Evolutionary conservation across 371 early-diverging fungal species (phyloP), one percentile per base, ranked within the genome.

Genomic region (Lichtheimia corymbifera): DNA sequence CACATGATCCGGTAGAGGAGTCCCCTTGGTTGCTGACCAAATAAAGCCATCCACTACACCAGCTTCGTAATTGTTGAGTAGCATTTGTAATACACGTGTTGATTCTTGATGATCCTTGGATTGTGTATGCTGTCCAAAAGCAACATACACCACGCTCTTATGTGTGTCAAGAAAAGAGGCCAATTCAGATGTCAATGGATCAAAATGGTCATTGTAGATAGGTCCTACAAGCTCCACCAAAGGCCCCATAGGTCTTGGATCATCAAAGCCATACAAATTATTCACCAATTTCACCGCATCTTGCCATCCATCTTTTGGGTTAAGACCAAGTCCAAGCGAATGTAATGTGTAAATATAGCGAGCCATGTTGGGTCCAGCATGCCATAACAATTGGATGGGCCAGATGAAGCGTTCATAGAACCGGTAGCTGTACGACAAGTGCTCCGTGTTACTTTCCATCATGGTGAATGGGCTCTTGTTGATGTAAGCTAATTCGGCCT

Each of bases 141-240:
- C 75, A 3, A 74, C 45, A 47, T 74, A 80, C 3, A 51, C 64
- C 9, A 77, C 66, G 4, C 56, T 62, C 9, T 17, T 4, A 40
- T 68, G 68, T 3, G n/a, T n/a, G 20, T 66, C 56, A 5, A 73
- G 44, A 49, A 70, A 79, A 1, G 22, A 9, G 13, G 51, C 25
- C 0, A 74, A 45, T 5, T 58, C 58, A 0, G 17, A 28, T 4
- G 62, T 63, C 14, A 79, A 47, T 1, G 65, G 57, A 14, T 63
- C 42, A 28, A 67, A 70, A 0, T 49, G 27, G 17, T 63, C 50
- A 2, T 65, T 63, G 3, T 74, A 12, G 0, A 77, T 66, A 0
- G 78, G 72, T 4, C 81, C 81, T 0, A 80, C 57, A 2, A 66
- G n/a, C 41, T 72, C 67, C 2, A 71, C 59, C 4, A 75, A 51